phyloP scores from a whole-genome alignment of 352 stramenopile species.

The Pythium folliculosum region DNA sequence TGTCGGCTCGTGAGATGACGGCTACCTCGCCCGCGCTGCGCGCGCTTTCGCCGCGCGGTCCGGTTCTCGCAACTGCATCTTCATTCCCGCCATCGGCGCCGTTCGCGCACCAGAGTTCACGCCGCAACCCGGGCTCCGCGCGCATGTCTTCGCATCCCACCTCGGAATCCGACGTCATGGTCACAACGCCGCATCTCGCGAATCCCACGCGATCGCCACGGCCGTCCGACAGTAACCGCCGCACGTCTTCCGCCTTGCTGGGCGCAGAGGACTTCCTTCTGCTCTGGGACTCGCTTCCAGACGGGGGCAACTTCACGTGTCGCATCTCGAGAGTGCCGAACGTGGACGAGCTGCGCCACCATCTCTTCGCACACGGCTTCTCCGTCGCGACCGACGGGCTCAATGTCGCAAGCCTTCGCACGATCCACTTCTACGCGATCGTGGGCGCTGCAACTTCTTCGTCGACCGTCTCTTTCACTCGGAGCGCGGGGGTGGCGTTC shows the following conservation, averaged over 20 bases:
- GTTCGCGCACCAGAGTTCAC: not conserved
- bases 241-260: slow-evolving; percentile 12
- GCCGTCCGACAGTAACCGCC: slow-evolving; percentile 9
- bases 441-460: slow-evolving; percentile 2
- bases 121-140: slow-evolving; percentile 7
- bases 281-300: slow-evolving; percentile 49
- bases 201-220: not conserved
- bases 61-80: not conserved
- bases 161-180: slow-evolving; percentile 42
- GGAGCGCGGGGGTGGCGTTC: slow-evolving; percentile 22
- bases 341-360: slow-evolving; percentile 35
- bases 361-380: slow-evolving; percentile 58
- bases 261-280: slow-evolving; percentile 41
- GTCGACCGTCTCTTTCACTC: not conserved
- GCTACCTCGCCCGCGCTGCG: slow-evolving; percentile 5
- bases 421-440: slow-evolving; percentile 57
- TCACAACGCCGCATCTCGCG: slow-evolving; percentile 19
- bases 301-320: slow-evolving; percentile 67
- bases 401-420: slow-evolving; percentile 39
- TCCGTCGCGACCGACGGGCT: slow-evolving; percentile 51
- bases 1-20: not conserved
- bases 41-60: not conserved
- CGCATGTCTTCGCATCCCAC: slow-evolving; percentile 28
- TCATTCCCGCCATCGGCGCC: slow-evolving; percentile 15
- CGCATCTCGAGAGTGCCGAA: slow-evolving; percentile 57